Evolutionary conservation across 2,329 filamentous ascomycete species (phyloP), one percentile per base, ranked within the genome.

Genomic region (Arthrobotrys pseudoclavata): DNA sequence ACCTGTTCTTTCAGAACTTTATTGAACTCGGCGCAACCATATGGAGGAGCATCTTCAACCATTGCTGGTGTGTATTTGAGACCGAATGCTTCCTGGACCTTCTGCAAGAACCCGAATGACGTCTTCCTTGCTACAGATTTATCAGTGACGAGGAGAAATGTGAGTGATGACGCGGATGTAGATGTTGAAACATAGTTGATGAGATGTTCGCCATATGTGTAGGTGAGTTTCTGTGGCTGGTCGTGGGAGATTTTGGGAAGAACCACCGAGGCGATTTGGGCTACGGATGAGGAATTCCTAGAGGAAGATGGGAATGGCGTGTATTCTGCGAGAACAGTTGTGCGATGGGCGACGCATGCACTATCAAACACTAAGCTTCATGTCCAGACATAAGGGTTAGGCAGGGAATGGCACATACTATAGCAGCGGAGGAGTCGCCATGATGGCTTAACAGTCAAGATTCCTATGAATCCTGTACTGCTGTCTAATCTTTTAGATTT

Each of bases 151-250:
- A 97, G 93, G 60, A 99, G 89, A 85, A 96, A 99, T 55, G 94
- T 97, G 45, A 99, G 88, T 0, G 61, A 87, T 86, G 81, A 83
- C 82, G 70, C 86, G 86, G 82, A 91, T 2, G 90, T 91, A 9
- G 93, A 91, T 0, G 93, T 90, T 82, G 94, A 89, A 83, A 98
- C 92, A 87, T 97, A 97, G 87, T 99, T 95, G 84, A 98, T 96
- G 87, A 96, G 93, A 84, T 96, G 91, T 76, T 91, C 87, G 85
- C 94, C 92, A 84, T 97, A 94, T 47, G 93, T 96, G 86, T 97
- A 97, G 68, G 95, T 98, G 80, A 97, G 89, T 85, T 97, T 97
- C 83, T 97, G 90, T 0, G 94, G 87, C 31, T 88, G 86, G 79
- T 87, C 85, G 86, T 99, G 96, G 69, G 88, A 87, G 86, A 99